A percentile compares a stretch with the other conserved stretches of the same genome.
Conservation (phyloP, 2,329 filamentous ascomycete species). For the Ophiostoma angusticollis region DNA sequence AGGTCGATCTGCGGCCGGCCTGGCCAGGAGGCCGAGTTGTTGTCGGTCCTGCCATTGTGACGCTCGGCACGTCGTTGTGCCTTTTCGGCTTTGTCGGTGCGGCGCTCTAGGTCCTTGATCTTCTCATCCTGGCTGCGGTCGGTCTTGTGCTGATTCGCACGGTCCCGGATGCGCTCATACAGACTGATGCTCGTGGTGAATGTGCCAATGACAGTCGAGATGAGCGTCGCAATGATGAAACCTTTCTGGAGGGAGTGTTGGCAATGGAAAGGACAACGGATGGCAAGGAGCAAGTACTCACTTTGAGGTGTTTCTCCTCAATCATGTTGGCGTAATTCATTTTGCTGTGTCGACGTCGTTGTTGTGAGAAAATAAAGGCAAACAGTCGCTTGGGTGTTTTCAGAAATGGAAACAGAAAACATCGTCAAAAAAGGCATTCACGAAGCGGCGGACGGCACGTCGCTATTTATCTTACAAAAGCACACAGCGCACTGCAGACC, state of each 20-base stretch:
- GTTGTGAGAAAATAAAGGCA: neutral
- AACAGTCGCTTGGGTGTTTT: no score
- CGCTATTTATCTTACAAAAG: no score
- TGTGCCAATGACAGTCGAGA: conserved; percentile 26
- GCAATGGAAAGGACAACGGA: neutral
- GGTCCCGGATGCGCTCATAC: conserved; percentile 24
- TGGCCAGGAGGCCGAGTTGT: neutral
- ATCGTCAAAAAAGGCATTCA: no score
- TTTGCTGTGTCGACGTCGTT: conserved; percentile 1
- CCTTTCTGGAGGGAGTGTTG: conserved; percentile 18
- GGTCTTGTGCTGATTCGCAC: conserved; percentile 20
- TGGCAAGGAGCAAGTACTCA: conserved; percentile 10
- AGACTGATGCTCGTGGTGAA: conserved; percentile 25
- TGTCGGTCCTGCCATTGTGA: conserved; percentile 4
- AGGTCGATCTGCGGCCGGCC: conserved; percentile 16
- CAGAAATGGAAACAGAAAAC: no score
- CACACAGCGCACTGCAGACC: no score
- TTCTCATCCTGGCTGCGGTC: conserved; percentile 22
- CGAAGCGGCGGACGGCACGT: no score
- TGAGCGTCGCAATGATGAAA: conserved; percentile 27
- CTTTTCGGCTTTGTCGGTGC: conserved; percentile 15
- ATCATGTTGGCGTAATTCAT: conserved; percentile 24
- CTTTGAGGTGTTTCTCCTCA: conserved; percentile 24
- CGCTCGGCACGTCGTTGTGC: conserved; percentile 8
- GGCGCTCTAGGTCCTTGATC: conserved; percentile 21